Evolutionary conservation across 495 filamentous ascomycete genomes (phyloP).

Genomic region (Penicillium subrubescens): DNA sequence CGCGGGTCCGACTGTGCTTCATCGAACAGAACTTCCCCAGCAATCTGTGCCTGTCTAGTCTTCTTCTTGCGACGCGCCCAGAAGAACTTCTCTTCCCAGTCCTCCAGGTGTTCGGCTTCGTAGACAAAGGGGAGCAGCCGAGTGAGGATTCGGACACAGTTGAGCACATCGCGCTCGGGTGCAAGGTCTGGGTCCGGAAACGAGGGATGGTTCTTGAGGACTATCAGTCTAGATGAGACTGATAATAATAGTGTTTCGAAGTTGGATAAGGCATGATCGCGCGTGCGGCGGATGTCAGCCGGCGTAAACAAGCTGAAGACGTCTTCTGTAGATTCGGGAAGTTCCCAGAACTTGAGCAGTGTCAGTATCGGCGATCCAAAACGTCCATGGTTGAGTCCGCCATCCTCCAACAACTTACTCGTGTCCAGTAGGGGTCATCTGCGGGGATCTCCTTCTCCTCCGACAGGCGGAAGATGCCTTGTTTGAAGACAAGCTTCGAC

Average conservation of each 20-base stretch:
- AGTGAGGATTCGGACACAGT: slow-evolving; percentile 93
- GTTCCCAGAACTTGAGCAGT: slow-evolving; percentile 82
- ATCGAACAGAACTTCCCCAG: slow-evolving; percentile 84
- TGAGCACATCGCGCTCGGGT: slow-evolving; percentile 86
- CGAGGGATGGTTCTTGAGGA: slow-evolving; percentile 82
- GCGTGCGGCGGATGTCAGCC: slow-evolving; percentile 86
- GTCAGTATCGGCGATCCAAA: slow-evolving; percentile 6
- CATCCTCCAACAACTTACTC: slow-evolving; percentile 51
- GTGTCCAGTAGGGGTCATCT: slow-evolving; percentile 91
- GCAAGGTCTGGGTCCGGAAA: slow-evolving; percentile 88
- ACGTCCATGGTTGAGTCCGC: not conserved
- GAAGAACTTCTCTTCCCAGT: slow-evolving; percentile 92
- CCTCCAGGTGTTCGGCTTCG: slow-evolving; percentile 81
- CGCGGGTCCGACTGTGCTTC: slow-evolving; percentile 58
- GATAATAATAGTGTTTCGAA: slow-evolving; percentile 87
- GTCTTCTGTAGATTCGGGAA: slow-evolving; percentile 94
- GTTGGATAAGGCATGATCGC: slow-evolving; percentile 84
- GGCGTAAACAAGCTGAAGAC: slow-evolving; percentile 96
- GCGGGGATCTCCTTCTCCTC: slow-evolving; percentile 86
- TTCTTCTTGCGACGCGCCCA: slow-evolving; percentile 77
- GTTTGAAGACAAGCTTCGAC: slow-evolving; percentile 98
- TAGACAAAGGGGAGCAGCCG: slow-evolving; percentile 89
- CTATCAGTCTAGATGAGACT: slow-evolving; percentile 75
- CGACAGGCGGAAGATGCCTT: slow-evolving; percentile 96
- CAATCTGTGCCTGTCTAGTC: slow-evolving; percentile 49